Conservation (phyloP, 1,284 basidiomycete species). For the Ustilago crameri region DNA sequence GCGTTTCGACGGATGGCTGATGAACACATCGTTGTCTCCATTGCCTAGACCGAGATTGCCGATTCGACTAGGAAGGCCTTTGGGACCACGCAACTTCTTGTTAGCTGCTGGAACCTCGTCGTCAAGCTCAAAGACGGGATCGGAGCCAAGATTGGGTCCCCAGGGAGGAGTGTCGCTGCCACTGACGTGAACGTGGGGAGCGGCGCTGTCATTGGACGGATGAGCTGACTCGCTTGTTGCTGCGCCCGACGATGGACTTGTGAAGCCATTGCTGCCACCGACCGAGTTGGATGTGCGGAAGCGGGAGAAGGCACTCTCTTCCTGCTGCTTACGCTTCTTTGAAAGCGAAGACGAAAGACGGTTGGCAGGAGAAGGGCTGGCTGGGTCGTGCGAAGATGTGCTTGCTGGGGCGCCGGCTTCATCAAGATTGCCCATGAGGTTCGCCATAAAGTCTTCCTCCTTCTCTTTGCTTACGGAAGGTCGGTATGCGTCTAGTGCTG, state of each 20-base stretch:
- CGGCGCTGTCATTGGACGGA: conserved; percentile 41
- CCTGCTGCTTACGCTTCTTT: conserved; percentile 43
- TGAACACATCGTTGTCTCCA: conserved; percentile 32
- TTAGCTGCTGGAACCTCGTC: conserved; percentile 31
- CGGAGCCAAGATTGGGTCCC: conserved; percentile 49
- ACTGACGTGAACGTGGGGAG: conserved; percentile 52
- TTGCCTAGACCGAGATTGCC: conserved; percentile 46
- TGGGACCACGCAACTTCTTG: conserved; percentile 50
- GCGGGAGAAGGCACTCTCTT: conserved; percentile 37
- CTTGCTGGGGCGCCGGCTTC: conserved; percentile 36
- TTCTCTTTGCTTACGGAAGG: conserved; percentile 59
- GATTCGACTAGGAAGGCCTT: conserved; percentile 41
- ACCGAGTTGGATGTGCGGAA: conserved; percentile 30
- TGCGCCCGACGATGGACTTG: conserved; percentile 45
- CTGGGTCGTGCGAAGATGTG: conserved; percentile 42
- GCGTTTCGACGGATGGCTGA: conserved; percentile 38
- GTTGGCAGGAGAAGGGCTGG: conserved; percentile 37
- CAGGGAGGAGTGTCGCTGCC: conserved; percentile 63
- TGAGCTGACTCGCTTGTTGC: conserved; percentile 44
- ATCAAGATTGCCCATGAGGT: conserved; percentile 61
- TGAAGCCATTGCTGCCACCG: conserved; percentile 38
- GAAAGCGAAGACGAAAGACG: conserved; percentile 29
- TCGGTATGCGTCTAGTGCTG: conserved; percentile 45
- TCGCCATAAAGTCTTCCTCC: conserved; percentile 67
- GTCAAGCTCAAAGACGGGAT: conserved; percentile 46